Percentiles rank a stretch among this genome's conserved stretches.
Evolutionary conservation across 106 monocot species (phyloP).

Genomic region (Ottelia alismoides): DNA sequence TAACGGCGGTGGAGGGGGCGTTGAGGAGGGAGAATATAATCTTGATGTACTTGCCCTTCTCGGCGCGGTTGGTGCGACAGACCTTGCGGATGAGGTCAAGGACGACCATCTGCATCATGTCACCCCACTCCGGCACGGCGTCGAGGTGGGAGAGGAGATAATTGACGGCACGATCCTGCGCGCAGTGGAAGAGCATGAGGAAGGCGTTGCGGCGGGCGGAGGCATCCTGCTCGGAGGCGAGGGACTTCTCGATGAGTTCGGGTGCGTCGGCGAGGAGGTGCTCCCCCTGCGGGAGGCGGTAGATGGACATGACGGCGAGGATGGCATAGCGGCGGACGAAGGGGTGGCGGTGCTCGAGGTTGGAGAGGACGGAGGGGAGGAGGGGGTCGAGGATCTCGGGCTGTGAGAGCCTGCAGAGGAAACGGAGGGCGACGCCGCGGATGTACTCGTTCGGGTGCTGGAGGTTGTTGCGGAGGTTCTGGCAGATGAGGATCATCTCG

Average conservation of each 20-base stretch:
- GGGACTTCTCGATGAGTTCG: slow-evolving; percentile 52
- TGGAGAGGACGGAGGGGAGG: slow-evolving; percentile 40
- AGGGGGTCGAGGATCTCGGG: slow-evolving; percentile 72
- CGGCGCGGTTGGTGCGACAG: slow-evolving; percentile 53
- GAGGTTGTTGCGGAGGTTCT: slow-evolving; percentile 66
- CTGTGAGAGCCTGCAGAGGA: slow-evolving; percentile 55
- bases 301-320: slow-evolving; percentile 40
- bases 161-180: slow-evolving; percentile 68
- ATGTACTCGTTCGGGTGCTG: slow-evolving; percentile 79
- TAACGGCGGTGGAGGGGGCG: slow-evolving; percentile 50
- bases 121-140: slow-evolving; percentile 56
- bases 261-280: slow-evolving; percentile 65
- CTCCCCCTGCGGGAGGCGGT: slow-evolving; percentile 52
- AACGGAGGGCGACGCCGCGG: slow-evolving; percentile 65
- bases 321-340: slow-evolving; percentile 43
- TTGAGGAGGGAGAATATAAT: slow-evolving; percentile 59
- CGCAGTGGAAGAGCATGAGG: slow-evolving; percentile 74
- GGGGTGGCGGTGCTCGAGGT: slow-evolving; percentile 55
- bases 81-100: slow-evolving; percentile 85
- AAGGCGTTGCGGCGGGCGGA: slow-evolving; percentile 73
- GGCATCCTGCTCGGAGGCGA: slow-evolving; percentile 55
- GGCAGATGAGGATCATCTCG: slow-evolving; percentile 81
- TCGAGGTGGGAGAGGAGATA: slow-evolving; percentile 58
- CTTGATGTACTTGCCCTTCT: slow-evolving; percentile 78
- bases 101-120: slow-evolving; percentile 80